Percentiles rank a stretch among this genome's conserved stretches.
Evolutionary conservation across 2,329 filamentous ascomycete genomes (phyloP).

Genomic region (Blumeria hordei): DNA sequence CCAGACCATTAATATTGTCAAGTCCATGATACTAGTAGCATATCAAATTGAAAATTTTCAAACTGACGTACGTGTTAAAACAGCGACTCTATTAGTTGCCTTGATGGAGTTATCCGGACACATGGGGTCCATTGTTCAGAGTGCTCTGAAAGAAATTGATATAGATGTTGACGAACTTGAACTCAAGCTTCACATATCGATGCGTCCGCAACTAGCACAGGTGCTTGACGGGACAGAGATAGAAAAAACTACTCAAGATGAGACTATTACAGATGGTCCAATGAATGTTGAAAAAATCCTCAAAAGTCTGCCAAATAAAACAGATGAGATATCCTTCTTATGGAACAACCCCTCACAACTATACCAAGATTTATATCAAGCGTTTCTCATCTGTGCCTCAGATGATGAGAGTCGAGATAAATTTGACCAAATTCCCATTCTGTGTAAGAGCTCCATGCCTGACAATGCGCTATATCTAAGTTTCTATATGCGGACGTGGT

Average conservation of each 20-base stretch:
- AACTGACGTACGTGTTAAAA: slow-evolving; percentile 32
- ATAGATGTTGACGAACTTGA: slow-evolving; percentile 55
- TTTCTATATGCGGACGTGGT: slow-evolving; percentile 57
- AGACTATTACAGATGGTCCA: slow-evolving; percentile 2
- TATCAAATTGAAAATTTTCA: slow-evolving; percentile 29
- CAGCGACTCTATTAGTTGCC: slow-evolving; percentile 41
- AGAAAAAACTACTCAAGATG: slow-evolving; percentile 6
- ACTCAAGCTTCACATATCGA: slow-evolving; percentile 45
- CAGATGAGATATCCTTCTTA: slow-evolving; percentile 26
- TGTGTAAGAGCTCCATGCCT: slow-evolving; percentile 28
- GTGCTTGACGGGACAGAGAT: too few species aligned
- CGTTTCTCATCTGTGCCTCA: slow-evolving; percentile 30
- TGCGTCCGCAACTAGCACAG: slow-evolving; percentile 26
- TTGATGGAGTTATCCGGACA: slow-evolving; percentile 35
- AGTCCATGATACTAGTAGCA: slow-evolving; percentile 35
- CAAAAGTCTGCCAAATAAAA: slow-evolving; percentile 12
- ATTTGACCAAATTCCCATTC: slow-evolving; percentile 25
- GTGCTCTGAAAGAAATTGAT: slow-evolving; percentile 39
- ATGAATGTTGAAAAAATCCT: slow-evolving; percentile 14
- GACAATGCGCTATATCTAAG: slow-evolving; percentile 44
- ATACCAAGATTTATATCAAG: slow-evolving; percentile 32
- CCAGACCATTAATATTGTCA: slow-evolving; percentile 40
- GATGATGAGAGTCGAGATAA: slow-evolving; percentile 17
- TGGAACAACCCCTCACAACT: slow-evolving; percentile 24
- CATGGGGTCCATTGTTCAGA: slow-evolving; percentile 37